A percentile compares a stretch with the other conserved stretches of the same genome.
phyloP scores from a whole-genome alignment of 345 rosid genomes.

The Populus pruinosa region DNA sequence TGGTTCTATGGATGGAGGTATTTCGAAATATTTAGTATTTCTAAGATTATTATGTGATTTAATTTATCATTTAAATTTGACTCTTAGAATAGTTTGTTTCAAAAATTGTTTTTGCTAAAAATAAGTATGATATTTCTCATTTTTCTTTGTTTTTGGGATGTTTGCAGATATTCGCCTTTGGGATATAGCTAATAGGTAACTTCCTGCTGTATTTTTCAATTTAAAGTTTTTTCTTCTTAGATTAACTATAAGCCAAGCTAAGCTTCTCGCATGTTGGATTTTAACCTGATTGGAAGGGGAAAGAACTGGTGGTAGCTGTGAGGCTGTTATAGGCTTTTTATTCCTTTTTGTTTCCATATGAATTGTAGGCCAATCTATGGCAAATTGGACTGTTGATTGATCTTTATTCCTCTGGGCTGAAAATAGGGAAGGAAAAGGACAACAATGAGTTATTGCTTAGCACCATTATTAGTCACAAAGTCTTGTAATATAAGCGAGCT shows the following conservation, averaged over 20 bases:
- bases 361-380: neutral
- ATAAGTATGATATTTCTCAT: neutral
- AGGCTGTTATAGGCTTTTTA: neutral
- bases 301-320: neutral
- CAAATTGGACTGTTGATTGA: neutral
- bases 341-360: neutral
- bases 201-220: neutral
- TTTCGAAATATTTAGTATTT: neutral
- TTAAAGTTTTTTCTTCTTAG: neutral
- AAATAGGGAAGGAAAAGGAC: neutral
- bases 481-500: neutral
- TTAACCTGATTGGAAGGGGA: neutral
- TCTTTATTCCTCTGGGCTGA: neutral
- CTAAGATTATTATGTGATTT: neutral
- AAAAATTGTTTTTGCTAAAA: neutral
- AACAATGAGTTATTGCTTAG: no score
- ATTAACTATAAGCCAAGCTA: neutral
- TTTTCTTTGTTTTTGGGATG: neutral
- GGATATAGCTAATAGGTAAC: conserved; percentile 86
- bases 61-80: neutral
- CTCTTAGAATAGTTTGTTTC: neutral
- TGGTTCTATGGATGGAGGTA: conserved; percentile 98
- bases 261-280: neutral
- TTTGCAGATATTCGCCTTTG: conserved; percentile 89
- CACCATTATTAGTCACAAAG: neutral